Evolutionary conservation across 345 rosid genomes (phyloP).

Genomic region (Populus euphratica): DNA sequence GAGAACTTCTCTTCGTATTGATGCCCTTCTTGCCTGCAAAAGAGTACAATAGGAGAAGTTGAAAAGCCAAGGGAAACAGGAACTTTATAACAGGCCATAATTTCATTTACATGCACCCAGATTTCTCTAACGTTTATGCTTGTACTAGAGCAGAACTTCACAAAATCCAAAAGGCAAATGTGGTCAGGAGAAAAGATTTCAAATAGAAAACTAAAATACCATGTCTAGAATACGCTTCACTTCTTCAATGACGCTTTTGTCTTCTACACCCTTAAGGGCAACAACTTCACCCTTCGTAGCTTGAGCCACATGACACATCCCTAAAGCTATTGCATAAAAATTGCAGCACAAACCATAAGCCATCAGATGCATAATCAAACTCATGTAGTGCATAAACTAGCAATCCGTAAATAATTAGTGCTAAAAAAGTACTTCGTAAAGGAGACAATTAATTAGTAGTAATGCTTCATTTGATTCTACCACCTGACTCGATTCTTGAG

Average conservation of each 20-base stretch:
- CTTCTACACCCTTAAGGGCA: conserved; percentile 53
- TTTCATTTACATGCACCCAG: background rate
- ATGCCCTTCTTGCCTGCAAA: conserved; percentile 64
- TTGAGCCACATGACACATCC: conserved; percentile 52
- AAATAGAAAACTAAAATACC: conserved; percentile 35
- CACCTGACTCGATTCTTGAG: background rate
- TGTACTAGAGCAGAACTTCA: background rate
- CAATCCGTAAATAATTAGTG: background rate
- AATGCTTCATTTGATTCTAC: background rate
- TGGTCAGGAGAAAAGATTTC: background rate
- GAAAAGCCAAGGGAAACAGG: background rate
- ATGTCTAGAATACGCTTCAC: conserved; percentile 71
- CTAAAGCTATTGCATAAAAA: conserved; percentile 33
- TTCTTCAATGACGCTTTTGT: conserved; percentile 55
- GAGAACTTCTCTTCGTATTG: conserved; percentile 60
- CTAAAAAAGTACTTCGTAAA: background rate
- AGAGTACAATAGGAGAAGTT: background rate
- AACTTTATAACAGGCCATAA: background rate
- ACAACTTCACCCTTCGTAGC: conserved; percentile 63
- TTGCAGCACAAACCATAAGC: conserved; percentile 1
- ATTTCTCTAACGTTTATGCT: background rate
- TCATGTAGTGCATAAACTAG: background rate
- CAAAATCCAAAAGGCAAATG: background rate
- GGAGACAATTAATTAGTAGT: background rate
- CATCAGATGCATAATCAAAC: conserved; percentile 1